Evolutionary conservation across 2,329 filamentous ascomycete species (phyloP), one percentile per base, ranked within the genome.

Genomic region (Clarireedia sp.): DNA sequence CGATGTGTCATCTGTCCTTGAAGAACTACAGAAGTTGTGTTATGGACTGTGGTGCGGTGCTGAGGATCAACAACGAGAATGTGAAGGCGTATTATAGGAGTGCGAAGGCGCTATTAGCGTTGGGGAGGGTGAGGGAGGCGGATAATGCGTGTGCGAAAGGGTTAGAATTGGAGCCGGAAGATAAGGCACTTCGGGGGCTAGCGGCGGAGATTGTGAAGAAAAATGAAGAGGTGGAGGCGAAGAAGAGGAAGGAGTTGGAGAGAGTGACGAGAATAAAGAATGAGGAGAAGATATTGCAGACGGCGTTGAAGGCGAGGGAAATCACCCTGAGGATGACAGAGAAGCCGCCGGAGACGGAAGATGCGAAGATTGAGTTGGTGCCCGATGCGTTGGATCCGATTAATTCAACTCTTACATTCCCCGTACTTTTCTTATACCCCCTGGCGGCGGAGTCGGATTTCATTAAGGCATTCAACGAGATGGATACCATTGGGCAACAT

Each of bases 51-150:
- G 87, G 86, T 2, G 78, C 82, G 7, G 86, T 89, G 1, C 78
- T 99, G 58, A 81, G 83, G 40, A 75, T 96, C 57, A 95, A 96
- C 71, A 79, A 85, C 3, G 71, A 70, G 50, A 96, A 96, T 70
- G 71, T 95, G 66, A 99, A 99, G 74, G 92, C 94, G 1, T 90
- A 85, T 73, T 99, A 95, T 72, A 87, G 94, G 60, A 90, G 87
- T 54, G 82, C 87, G 2, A 78, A 79, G 57, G 92, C 94, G 3
- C 80, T 95, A 55, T 75, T 95, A 24, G 82, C 85, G 1, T 81
- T 96, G 16, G 86, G 88, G 69, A 89, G 89, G 66, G 75, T 95
- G 55, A 71, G 74, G 21, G 90, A 96, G 73, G 91, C 94, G 2
- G 79, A 85, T 62, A 90, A 95, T 69, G 84, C 89, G 4, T 91